These are phyloP conservation scores for Primulina huaijiensis DNA, from an alignment of 257 asterid genomes.

Conservation along the genomic window DNA sequence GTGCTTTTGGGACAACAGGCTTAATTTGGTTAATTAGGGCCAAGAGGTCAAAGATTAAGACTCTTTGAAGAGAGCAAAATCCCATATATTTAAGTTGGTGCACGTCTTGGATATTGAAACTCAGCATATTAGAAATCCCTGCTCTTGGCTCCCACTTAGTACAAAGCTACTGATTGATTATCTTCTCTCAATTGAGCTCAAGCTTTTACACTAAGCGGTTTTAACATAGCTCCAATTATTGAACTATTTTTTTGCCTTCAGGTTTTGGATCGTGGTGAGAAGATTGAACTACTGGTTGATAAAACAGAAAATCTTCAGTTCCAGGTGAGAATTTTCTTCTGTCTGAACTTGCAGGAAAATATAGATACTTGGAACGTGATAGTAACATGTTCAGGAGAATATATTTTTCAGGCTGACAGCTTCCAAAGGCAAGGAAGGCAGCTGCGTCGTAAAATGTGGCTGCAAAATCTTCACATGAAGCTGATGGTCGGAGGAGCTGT, in stretches of 20 bases:
- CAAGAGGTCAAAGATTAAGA: not conserved
- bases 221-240: not conserved
- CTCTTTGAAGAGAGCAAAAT: not conserved
- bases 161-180: not conserved
- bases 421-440: conserved; percentile 97
- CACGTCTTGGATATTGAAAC: too few relatives aligned
- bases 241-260: conserved; percentile 28
- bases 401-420: conserved; percentile 74
- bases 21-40: not conserved
- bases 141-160: not conserved
- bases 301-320: conserved; percentile 96
- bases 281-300: conserved; percentile 87
- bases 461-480: conserved; percentile 84
- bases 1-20: not conserved
- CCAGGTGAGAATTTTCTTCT: conserved; percentile 50
- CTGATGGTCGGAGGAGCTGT: conserved; percentile 68
- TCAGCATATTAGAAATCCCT: not conserved
- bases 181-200: not conserved
- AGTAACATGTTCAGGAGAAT: conserved; percentile 10
- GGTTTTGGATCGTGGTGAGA: conserved; percentile 98
- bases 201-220: not conserved
- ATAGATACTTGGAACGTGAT: not conserved
- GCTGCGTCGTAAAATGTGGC: conserved; percentile 91
- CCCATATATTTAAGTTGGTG: not conserved
- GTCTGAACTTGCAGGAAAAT: conserved; percentile 6